Evolutionary conservation across 176 grass and related monocot genomes (phyloP).

Genomic region (Chrysopogon serrulatus): DNA sequence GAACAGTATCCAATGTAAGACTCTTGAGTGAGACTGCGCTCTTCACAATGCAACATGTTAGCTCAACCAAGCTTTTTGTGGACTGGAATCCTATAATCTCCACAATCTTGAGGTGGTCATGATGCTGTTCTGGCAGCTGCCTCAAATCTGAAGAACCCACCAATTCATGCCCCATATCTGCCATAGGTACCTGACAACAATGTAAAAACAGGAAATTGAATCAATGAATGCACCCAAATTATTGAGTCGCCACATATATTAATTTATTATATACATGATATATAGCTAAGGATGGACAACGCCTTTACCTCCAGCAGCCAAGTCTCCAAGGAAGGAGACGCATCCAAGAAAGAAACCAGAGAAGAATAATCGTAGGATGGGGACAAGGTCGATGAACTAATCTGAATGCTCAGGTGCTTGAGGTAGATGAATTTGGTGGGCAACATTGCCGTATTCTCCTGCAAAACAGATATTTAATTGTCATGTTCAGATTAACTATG

Average conservation of each 20-base stretch:
- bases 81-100: neutral
- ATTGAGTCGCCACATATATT: neutral
- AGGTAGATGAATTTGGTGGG: neutral
- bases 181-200: neutral
- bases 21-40: neutral
- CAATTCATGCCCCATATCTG: neutral
- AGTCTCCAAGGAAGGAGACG: neutral
- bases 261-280: neutral
- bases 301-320: neutral
- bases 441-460: neutral
- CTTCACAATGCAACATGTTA: neutral
- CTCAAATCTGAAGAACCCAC: neutral
- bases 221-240: neutral
- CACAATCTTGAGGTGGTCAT: neutral
- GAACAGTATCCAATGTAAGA: neutral
- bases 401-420: neutral
- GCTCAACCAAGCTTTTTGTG: neutral
- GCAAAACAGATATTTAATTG: neutral
- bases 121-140: neutral
- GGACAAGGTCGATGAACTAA: neutral
- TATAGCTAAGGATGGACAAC: neutral
- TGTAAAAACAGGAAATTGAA: neutral
- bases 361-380: neutral
- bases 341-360: neutral
- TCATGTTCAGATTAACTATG: neutral